Evolutionary conservation across 352 stramenopile species (phyloP).

Genomic region (Phytophthora boehmeriae): DNA sequence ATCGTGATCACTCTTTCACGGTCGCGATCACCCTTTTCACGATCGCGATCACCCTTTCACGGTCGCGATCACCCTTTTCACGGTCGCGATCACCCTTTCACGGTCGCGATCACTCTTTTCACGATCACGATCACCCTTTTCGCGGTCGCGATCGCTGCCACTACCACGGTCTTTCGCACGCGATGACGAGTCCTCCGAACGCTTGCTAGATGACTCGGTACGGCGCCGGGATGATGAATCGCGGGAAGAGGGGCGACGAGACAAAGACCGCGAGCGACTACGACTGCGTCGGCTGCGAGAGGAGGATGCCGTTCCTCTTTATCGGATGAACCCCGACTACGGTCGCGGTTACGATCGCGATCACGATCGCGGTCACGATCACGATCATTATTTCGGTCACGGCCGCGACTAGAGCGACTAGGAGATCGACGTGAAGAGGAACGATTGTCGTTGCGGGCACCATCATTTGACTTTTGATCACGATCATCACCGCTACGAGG

Average conservation of each 20-base stretch:
- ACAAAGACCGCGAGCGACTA: slow-evolving; percentile 56
- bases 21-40: slow-evolving; percentile 24
- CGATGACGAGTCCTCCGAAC: slow-evolving; percentile 27
- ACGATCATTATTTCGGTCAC: slow-evolving; percentile 18
- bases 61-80: slow-evolving; percentile 29
- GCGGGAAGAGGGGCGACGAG: slow-evolving; percentile 40
- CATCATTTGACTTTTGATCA: slow-evolving; percentile 35
- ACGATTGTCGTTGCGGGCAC: slow-evolving; percentile 11
- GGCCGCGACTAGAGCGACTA: slow-evolving; percentile 32
- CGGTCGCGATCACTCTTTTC: slow-evolving; percentile 18
- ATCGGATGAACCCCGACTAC: slow-evolving; percentile 19
- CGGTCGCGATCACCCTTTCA: slow-evolving; percentile 15
- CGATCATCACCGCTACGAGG: slow-evolving; percentile 21
- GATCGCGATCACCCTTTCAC: slow-evolving; percentile 31
- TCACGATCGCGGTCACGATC: slow-evolving; percentile 21
- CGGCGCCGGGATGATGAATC: slow-evolving; percentile 46
- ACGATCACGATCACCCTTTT: slow-evolving; percentile 20
- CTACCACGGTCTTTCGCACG: slow-evolving; percentile 32
- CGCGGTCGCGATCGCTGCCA: slow-evolving; percentile 24
- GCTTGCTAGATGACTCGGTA: slow-evolving; percentile 37
- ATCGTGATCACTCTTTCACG: slow-evolving; percentile 15
- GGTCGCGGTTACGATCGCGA: slow-evolving; percentile 3
- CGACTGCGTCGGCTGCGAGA: slow-evolving; percentile 37
- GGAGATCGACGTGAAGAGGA: slow-evolving; percentile 44
- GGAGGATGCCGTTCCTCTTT: slow-evolving; percentile 23